phyloP scores from a whole-genome alignment of 164 flowering plant species.

The Vitis rotundifolia region DNA sequence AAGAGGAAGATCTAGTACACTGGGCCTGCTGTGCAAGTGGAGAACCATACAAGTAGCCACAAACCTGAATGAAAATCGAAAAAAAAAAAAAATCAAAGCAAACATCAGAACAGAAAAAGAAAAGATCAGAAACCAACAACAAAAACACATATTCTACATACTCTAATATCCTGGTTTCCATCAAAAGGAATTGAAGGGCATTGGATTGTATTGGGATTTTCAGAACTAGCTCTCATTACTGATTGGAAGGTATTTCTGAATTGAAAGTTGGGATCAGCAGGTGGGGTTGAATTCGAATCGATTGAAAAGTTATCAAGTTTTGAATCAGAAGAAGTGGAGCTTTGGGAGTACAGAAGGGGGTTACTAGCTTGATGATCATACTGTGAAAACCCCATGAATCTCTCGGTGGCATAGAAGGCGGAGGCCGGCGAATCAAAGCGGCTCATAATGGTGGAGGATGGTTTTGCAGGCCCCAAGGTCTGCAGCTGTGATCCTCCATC shows the following conservation, averaged over 20 bases:
- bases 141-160: slow-evolving; percentile 23
- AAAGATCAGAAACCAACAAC: not conserved
- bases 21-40: slow-evolving; percentile 27
- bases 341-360: slow-evolving; percentile 24
- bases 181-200: slow-evolving; percentile 19
- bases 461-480: slow-evolving; percentile 18
- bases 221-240: slow-evolving; percentile 26
- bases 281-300: slow-evolving; percentile 22
- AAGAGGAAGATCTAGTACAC: slow-evolving; percentile 15
- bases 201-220: slow-evolving; percentile 15
- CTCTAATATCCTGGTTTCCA: slow-evolving; percentile 36
- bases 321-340: slow-evolving; percentile 22
- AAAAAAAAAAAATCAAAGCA: not conserved
- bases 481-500: slow-evolving; percentile 25
- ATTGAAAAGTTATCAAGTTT: slow-evolving; percentile 24
- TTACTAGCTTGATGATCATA: slow-evolving; percentile 24
- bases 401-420: slow-evolving; percentile 52
- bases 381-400: slow-evolving; percentile 43
- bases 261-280: slow-evolving; percentile 25
- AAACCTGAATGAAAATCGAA: slow-evolving; percentile 11
- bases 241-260: slow-evolving; percentile 34
- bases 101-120: not conserved
- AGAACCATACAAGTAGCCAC: slow-evolving; percentile 16
- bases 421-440: slow-evolving; percentile 45
- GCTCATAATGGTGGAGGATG: slow-evolving; percentile 30